phyloP scores from a whole-genome alignment of 75 land plant species.

The Picea sitchensis region DNA sequence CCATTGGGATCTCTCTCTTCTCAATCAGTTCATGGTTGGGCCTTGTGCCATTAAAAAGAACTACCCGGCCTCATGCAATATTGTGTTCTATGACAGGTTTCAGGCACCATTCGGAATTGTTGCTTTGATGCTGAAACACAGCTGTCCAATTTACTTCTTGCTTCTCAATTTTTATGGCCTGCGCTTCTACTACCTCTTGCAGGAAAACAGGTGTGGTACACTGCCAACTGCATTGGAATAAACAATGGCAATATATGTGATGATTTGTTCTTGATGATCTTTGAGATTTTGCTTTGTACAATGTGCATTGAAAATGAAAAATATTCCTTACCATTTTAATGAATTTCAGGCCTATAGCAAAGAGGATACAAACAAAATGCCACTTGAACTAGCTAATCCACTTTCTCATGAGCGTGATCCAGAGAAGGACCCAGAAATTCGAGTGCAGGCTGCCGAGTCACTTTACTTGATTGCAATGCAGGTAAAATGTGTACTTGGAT shows the following conservation, averaged over 20 bases:
- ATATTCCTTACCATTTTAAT: not conserved
- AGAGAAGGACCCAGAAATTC: slow-evolving; percentile 76
- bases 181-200: slow-evolving; percentile 86
- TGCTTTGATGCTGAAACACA: slow-evolving; percentile 93
- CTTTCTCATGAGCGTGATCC: slow-evolving; percentile 85
- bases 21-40: not conserved
- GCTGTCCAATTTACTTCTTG: slow-evolving; percentile 61
- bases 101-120: slow-evolving; percentile 87
- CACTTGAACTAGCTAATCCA: slow-evolving; percentile 78
- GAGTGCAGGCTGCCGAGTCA: slow-evolving; percentile 79
- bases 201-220: slow-evolving; percentile 66
- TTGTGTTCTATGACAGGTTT: slow-evolving; percentile 50
- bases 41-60: too few relatives aligned
- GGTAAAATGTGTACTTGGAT: slow-evolving; percentile 23
- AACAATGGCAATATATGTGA: not conserved
- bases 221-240: not conserved
- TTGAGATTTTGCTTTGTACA: not conserved
- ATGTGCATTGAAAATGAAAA: not conserved
- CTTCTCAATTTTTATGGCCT: slow-evolving; percentile 93
- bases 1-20: not conserved
- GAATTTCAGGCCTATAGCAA: slow-evolving; percentile 55
- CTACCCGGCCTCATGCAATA: not conserved
- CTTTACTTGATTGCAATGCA: slow-evolving; percentile 76
- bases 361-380: slow-evolving; percentile 88
- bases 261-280: not conserved